Evolutionary conservation across 495 filamentous ascomycete species (phyloP).

Genomic region (Ramalina intermedia): DNA sequence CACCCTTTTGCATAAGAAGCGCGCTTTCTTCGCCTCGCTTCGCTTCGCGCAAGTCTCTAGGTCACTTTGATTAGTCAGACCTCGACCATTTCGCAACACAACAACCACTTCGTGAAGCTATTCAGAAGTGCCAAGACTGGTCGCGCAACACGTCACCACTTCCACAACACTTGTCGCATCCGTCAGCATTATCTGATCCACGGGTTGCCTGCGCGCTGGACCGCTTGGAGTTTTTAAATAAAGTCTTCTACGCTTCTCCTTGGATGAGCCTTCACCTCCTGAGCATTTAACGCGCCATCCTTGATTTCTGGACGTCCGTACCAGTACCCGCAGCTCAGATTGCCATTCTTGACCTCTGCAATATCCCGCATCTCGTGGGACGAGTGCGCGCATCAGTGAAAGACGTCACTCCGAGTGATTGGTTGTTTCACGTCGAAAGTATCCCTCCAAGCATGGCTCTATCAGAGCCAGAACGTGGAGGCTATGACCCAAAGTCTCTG

Average conservation of each 20-base stretch:
- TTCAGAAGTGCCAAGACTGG: constrained; percentile 4
- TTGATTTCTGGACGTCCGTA: no score
- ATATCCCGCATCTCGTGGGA: no score
- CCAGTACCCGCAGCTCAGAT: no score
- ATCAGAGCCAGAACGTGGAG: constrained; percentile 27
- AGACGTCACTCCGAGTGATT: background rate
- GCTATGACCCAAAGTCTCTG: constrained; percentile 33
- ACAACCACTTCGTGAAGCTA: constrained; percentile 7
- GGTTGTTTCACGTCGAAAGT: background rate
- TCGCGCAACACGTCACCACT: constrained; percentile 5
- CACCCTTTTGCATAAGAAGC: no score
- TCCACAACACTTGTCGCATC: constrained; percentile 2
- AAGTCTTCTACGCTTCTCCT: background rate
- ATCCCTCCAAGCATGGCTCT: constrained; percentile 39
- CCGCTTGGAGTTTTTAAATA: background rate
- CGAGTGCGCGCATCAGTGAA: no score
- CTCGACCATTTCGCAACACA: background rate
- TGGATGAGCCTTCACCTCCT: background rate
- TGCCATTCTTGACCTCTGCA: no score
- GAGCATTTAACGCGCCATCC: background rate
- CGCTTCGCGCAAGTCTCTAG: background rate
- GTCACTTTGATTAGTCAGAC: constrained; percentile 11
- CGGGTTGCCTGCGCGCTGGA: no score
- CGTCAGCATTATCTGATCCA: background rate
- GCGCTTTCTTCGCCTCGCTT: background rate